These are phyloP conservation scores for Phytophthora macrochlamydospora DNA, from an alignment of 352 stramenopile species.

Conservation along the genomic window DNA sequence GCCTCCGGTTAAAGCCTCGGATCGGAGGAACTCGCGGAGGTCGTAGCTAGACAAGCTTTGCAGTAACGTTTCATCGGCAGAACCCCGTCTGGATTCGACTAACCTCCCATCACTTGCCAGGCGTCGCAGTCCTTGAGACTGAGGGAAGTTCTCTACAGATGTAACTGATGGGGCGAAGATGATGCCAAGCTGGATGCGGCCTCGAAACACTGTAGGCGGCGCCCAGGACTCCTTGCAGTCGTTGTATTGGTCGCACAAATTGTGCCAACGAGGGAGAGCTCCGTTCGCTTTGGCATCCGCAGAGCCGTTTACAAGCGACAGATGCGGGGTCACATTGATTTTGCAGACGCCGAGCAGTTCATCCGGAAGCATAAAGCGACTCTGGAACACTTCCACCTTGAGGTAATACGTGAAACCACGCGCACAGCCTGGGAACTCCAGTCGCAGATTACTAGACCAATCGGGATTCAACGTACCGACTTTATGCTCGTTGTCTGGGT, in stretches of 20 bases:
- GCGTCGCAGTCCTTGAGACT: slow-evolving; percentile 48
- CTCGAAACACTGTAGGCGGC: slow-evolving; percentile 80
- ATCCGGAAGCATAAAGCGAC: slow-evolving; percentile 82
- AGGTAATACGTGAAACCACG: slow-evolving; percentile 80
- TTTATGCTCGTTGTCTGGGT: slow-evolving; percentile 27
- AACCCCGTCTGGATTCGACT: slow-evolving; percentile 30
- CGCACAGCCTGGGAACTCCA: slow-evolving; percentile 78
- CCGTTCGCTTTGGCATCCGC: slow-evolving; percentile 84
- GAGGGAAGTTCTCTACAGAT: slow-evolving; percentile 53
- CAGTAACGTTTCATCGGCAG: slow-evolving; percentile 54
- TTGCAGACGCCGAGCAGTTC: slow-evolving; percentile 83
- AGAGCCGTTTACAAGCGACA: slow-evolving; percentile 78
- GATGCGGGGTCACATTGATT: slow-evolving; percentile 86
- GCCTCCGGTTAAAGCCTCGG: slow-evolving; percentile 38
- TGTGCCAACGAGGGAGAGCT: slow-evolving; percentile 80
- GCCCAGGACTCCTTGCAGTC: slow-evolving; percentile 87
- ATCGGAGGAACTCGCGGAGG: slow-evolving; percentile 60
- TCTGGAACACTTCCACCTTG: slow-evolving; percentile 85
- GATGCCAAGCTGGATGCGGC: slow-evolving; percentile 76
- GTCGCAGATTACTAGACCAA: slow-evolving; percentile 76
- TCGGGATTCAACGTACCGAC: slow-evolving; percentile 50
- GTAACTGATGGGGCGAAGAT: slow-evolving; percentile 77
- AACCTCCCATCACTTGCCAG: slow-evolving; percentile 41
- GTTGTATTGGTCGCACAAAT: slow-evolving; percentile 89
- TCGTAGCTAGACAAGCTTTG: slow-evolving; percentile 63